Conservation (phyloP, 2,329 filamentous ascomycete genomes). For the Periconia digitata region DNA sequence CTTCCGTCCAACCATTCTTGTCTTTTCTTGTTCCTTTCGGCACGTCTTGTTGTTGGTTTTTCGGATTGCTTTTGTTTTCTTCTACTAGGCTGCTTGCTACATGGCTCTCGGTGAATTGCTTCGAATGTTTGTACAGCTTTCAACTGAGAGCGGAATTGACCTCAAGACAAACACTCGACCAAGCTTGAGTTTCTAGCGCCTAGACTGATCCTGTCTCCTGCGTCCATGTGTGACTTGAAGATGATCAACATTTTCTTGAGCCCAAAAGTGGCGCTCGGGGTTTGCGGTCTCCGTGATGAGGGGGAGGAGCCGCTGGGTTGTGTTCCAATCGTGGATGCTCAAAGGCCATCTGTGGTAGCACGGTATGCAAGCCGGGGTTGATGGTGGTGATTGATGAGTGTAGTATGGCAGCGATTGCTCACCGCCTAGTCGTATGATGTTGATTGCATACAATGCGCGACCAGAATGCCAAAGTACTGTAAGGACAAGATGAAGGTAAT, state of each 20-base stretch:
- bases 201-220: constrained; percentile 35
- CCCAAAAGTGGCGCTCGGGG: constrained; percentile 23
- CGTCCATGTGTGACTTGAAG: constrained; percentile 13
- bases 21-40: constrained; percentile 3
- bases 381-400: neutral
- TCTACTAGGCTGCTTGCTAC: constrained; percentile 17
- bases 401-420: constrained; percentile 3
- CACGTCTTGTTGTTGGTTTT: constrained; percentile 12
- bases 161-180: constrained; percentile 1
- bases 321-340: neutral
- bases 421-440: constrained; percentile 1
- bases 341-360: neutral
- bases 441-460: constrained; percentile 6
- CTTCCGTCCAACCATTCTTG: neutral
- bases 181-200: constrained; percentile 7
- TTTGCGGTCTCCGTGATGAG: constrained; percentile 22
- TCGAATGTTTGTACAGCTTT: neutral
- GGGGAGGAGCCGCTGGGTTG: constrained; percentile 22
- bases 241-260: constrained; percentile 36
- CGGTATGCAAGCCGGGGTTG: neutral
- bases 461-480: neutral
- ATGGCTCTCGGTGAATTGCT: neutral
- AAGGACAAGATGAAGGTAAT: neutral
- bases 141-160: neutral
- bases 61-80: constrained; percentile 15